Conservation (phyloP, 2,329 filamentous ascomycete genomes). For the Peltaster fructicola region DNA sequence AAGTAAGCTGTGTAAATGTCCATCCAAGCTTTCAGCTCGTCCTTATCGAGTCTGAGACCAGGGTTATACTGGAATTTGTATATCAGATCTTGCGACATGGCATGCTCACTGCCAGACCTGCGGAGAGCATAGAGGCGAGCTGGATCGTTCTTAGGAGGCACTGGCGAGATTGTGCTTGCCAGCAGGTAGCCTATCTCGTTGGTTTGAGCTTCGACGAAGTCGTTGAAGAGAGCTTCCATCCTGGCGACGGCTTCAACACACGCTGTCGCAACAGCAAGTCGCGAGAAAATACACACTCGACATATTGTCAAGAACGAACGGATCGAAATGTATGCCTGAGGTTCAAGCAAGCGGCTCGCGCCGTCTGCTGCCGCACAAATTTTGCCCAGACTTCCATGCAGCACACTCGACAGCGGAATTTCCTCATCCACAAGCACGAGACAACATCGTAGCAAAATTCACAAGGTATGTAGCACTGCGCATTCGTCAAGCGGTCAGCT, state of each 20-base stretch:
- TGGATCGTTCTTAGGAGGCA: slow-evolving; percentile 43
- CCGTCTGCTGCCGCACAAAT: slow-evolving; percentile 1
- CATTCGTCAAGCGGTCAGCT: slow-evolving; percentile 9
- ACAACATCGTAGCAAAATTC: slow-evolving; percentile 4
- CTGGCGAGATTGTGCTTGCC: slow-evolving; percentile 56
- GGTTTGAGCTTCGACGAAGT: slow-evolving; percentile 53
- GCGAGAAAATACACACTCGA: no score
- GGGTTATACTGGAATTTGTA: slow-evolving; percentile 50
- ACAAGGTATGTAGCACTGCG: slow-evolving; percentile 11
- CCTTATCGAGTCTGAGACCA: slow-evolving; percentile 22
- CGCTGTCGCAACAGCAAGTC: neutral
- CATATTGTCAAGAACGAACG: no score
- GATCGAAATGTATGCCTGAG: no score
- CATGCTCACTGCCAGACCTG: slow-evolving; percentile 49
- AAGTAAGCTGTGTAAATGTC: slow-evolving; percentile 74
- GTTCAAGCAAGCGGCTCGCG: no score
- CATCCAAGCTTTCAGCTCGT: slow-evolving; percentile 63
- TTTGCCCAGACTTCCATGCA: neutral
- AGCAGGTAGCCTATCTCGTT: slow-evolving; percentile 52
- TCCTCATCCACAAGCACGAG: slow-evolving; percentile 1
- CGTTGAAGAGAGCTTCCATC: slow-evolving; percentile 54
- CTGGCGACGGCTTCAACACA: slow-evolving; percentile 19
- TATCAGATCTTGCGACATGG: slow-evolving; percentile 51
- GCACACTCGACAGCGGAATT: slow-evolving; percentile 1
- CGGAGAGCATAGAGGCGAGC: slow-evolving; percentile 53